phyloP scores from a whole-genome alignment of 257 asterid genomes.

The Gardenia jasminoides region DNA sequence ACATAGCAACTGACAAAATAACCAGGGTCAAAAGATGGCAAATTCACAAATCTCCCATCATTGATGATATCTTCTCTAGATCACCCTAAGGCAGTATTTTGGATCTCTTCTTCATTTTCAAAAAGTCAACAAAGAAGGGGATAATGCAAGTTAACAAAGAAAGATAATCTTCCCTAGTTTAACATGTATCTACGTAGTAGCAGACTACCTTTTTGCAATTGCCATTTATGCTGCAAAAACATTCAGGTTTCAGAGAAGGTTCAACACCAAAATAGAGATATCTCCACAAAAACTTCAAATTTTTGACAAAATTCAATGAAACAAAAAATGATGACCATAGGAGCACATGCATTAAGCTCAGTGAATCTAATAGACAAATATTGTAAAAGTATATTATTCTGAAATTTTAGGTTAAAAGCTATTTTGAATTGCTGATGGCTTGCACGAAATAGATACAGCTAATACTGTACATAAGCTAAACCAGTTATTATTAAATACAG shows the following conservation, averaged over 20 bases:
- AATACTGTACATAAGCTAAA: not conserved
- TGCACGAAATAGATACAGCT: not conserved
- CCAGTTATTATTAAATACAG: not conserved
- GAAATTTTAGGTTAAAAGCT: not conserved
- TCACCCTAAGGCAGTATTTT: not conserved
- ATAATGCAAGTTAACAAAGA: not conserved
- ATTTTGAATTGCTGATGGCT: not conserved
- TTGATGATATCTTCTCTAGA: not conserved
- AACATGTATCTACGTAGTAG: not conserved
- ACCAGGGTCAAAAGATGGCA: not conserved
- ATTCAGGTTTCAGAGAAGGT: not conserved
- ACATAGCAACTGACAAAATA: not conserved
- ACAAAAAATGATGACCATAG: not conserved
- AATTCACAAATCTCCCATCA: not conserved
- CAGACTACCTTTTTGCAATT: not conserved
- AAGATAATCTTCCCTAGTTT: not conserved
- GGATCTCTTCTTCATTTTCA: not conserved
- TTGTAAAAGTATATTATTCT: too few relatives aligned
- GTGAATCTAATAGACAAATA: not conserved
- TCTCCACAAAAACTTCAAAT: too few relatives aligned
- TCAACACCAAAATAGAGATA: not conserved
- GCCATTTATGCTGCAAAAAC: not conserved
- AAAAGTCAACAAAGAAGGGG: not conserved
- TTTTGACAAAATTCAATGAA: not conserved
- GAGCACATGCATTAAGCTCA: not conserved